Evolutionary conservation across 331 rosid genomes (phyloP), one percentile per base, ranked within the genome.

Genomic region (Spiraea crenata): DNA sequence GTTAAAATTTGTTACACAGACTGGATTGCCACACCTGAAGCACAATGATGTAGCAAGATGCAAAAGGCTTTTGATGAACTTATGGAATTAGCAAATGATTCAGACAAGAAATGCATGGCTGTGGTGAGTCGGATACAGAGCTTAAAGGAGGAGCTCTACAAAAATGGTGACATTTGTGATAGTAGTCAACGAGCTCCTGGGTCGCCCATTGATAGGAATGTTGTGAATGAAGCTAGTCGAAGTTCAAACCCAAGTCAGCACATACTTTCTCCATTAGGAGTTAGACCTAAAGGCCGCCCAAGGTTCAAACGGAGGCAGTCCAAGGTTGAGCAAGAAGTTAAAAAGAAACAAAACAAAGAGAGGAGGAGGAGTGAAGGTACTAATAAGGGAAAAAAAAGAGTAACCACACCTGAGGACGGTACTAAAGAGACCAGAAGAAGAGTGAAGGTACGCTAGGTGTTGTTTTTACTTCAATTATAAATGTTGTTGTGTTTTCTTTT

Each of bases 1-100:
- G 70, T 46, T 65, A 13, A 6, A 48, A 31, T 65, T 15, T 14
- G 9, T 44, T 65, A 46, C 8, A 49, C 3, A 19, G 39, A 65
- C 14, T 65, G 9, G 50, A 42, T 25, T 66, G 5, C 16, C 7
- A 48, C 42, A 31, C 46, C 14, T 35, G n/a, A 66, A 13, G 57
- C 58, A 31, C 46, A 66, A 48, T 11, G 57, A 15, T 8, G 2
- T 2, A 5, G 35, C 9, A 66, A 7, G 25, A 45, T 66, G 44
- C 46, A 66, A 5, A 47, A 47, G 42, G 15, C 9, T 11, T 66
- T 66, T 31, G 58, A 66, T 45, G 45, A 66, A 25, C n/a, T 66
- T 45, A 35, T 34, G 35, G 55, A 65, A 25, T 44, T 49, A 5
- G 71, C 46, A 34, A 38, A 9, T 19, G 51, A 19, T 63, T 60